Evolutionary conservation across 257 asterid genomes (phyloP), one percentile per base, ranked within the genome.

Genomic region (Gentiana straminea): DNA sequence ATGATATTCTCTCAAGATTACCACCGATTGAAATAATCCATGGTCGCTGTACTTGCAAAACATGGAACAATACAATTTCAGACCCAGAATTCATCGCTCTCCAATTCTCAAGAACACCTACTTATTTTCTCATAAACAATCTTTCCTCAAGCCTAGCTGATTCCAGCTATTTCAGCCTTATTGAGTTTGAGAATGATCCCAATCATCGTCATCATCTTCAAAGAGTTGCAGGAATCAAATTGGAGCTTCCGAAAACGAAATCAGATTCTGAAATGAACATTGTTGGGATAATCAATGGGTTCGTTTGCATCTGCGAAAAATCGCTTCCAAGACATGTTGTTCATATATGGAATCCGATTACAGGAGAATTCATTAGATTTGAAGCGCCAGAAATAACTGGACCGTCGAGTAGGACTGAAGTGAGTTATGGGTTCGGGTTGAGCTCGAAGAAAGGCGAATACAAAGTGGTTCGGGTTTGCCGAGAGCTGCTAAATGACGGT

Each of bases 281-380:
- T 41, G 74, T 76, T 48, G 78, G 81, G 6, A 76, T 79, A 0
- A 7, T 65, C 2, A 45, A 76, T 51, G 89, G 89, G 0, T 46
- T 81, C 4, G 66, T 81, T 39, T 65, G 56, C 51, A 44, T 58
- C 4, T 43, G 52, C 24, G 41, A 52, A 7, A 55, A 67, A 52
- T 4, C 8, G 45, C 1, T 4, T 9, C 77, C 65, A 33, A 35
- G 66, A 35, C 76, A 78, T 7, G 47, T 58, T 1, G 43, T 76
- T 13, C 67, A 67, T 55, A 45, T 76, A 24, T 75, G 82, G 58
- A 81, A 81, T 51, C 85, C 79, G 0, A 68, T 63, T 34, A 78
- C 81, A 0, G 77, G 75, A 11, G 83, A 81, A 50, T 78, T 55
- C 35, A 35, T 73, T 4, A 13, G 52, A n/a, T 69, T 81, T 4